Base-by-base conservation (phyloP, 2,329 filamentous ascomycete species). In the Myriangium duriaei region DNA sequence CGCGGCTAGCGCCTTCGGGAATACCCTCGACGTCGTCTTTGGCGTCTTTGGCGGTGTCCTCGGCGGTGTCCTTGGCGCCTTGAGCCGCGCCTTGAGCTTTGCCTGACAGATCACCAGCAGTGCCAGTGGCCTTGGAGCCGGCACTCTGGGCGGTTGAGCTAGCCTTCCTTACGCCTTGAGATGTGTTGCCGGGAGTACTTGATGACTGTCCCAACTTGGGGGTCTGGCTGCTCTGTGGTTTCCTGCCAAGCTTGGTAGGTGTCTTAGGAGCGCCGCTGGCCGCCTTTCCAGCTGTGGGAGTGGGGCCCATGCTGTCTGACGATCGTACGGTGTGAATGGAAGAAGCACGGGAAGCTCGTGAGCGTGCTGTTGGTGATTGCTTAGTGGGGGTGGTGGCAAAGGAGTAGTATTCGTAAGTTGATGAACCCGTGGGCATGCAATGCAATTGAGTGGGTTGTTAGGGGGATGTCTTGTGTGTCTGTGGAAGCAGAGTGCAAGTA, bases 331-430 rank as follows among this genome's bases (percentile, higher is more conserved):
- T 44, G 19, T 48, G 48, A 37, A 41, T 42, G 31, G 47, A 48
- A 41, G 48, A 44, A 34, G 56, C 53, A 48, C 52, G 54, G 45
- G 59, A 58, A 43, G 57, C 53, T 21, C 40, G 42, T 32, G 33
- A 39, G n/a, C 38, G 34, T 11, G 42, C 34, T n/a, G n/a, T n/a
- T 24, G 52, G 50, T 18, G 64, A 65, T 49, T 49, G 42, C 51
- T 63, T 57, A 46, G 58, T 65, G 39, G 65, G 64, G 33, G 65
- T 67, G 38, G 61, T 63, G 50, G 65, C 64, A 43, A 68, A 68
- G 44, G 65, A 67, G 52, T 67, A 68, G 54, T 67, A 68, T 39
- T 62, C 60, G 61, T 68, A 68, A 48, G 58, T 59, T 49, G 59
- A 58, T 37, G 61, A 61, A 48, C 64, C 61, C 52, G 59, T 60